These are phyloP conservation scores for Fraxinus baroniana DNA, from an alignment of 305 asterid genomes.

Conservation along the genomic window DNA sequence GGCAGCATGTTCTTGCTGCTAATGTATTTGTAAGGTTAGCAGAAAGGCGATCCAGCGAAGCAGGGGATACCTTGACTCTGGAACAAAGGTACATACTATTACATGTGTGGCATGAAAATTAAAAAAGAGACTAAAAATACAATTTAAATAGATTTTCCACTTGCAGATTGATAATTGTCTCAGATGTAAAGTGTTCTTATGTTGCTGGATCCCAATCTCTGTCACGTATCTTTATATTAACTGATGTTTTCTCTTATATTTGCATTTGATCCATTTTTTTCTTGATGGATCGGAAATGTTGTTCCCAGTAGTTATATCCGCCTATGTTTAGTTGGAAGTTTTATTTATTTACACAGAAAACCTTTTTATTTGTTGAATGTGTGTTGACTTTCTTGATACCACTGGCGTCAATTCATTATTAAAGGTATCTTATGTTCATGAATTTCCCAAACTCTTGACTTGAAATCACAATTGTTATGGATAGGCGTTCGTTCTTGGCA, in stretches of 20 bases:
- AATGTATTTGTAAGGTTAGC: constrained; percentile 88
- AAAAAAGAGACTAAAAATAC: not conserved
- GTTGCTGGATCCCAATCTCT: constrained; percentile 16
- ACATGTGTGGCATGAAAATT: constrained; percentile 15
- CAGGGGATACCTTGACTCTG: constrained; percentile 69
- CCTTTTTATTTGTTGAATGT: not conserved
- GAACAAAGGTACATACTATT: constrained; percentile 72
- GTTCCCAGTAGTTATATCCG: not conserved
- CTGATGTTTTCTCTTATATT: not conserved
- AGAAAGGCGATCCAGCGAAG: constrained; percentile 75
- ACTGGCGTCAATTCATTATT: not conserved
- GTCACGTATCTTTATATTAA: not conserved
- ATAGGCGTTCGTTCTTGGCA: not conserved
- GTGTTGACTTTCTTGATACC: not conserved
- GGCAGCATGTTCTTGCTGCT: constrained; percentile 92
- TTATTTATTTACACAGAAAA: not conserved
- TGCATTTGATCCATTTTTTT: not conserved
- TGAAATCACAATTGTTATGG: not conserved
- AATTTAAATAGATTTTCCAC: constrained; percentile 1
- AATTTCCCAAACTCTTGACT: not conserved
- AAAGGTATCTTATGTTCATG: not conserved
- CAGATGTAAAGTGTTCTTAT: not conserved
- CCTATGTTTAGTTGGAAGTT: not conserved
- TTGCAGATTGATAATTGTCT: constrained; percentile 3
- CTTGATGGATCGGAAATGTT: not conserved